Evolutionary conservation across 805 yeast genomes (phyloP), one percentile per base, ranked within the genome.

Genomic region (Komagataella populi): DNA sequence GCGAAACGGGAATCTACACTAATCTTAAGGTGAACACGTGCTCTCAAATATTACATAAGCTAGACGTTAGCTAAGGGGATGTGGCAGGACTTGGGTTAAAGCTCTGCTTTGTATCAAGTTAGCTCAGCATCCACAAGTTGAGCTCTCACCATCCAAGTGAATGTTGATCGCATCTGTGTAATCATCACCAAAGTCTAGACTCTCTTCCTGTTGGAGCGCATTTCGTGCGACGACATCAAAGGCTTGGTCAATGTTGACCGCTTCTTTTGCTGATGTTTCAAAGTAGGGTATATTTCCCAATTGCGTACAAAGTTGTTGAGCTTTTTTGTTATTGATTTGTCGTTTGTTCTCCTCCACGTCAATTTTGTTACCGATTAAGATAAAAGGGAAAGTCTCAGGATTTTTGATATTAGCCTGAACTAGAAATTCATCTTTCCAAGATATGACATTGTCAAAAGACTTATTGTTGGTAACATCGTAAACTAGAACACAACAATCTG

Each of bases 201-300:
- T 84, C 61, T 87, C 96, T 65, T 89, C 96, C 68, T 91, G 98
- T 65, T 89, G 96, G 60, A 91, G 72, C 0, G 98, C 99, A 70
- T 87, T 88, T 61, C 96, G 79, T 36, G 96, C 96, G 60, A 91
- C 87, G 46, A 90, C 95, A 65, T 93, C 97, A 63, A 91, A 91
- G 2, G 98, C 98, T 60, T 85, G 82, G 62, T 90, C 96, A 43
- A 91, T 96, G 59, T 95, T 95, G 49, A 90, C 87, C 14, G 93
- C 89, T 65, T 89, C 96, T 70, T 91, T 93, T 17, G 99, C 99
- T 73, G 93, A 83, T n/a, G 99, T 91, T 67, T 91, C 96, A 63
- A 93, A 91, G 54, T 90, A 81, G 3, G 99, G 98, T 55, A 89
- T 73, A 56, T 89, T 87, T 59, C 62, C 80, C 70, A 64, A 76